These are phyloP conservation scores for Candida boleticola DNA, from an alignment of 805 yeast species.

Conservation along the genomic window DNA sequence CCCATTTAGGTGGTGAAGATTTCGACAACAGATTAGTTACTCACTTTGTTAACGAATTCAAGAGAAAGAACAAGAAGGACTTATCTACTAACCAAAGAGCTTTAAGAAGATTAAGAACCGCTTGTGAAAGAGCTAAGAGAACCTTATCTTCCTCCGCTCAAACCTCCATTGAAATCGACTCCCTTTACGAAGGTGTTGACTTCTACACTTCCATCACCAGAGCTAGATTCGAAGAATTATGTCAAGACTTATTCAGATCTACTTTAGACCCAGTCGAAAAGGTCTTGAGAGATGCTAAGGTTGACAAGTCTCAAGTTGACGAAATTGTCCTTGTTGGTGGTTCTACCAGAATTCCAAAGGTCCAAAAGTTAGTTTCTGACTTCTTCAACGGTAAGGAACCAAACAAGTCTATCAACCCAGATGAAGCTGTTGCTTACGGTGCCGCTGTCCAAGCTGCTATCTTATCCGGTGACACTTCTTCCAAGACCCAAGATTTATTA, in stretches of 20 bases:
- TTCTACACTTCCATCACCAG: conserved; percentile 95
- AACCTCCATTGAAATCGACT: conserved; percentile 93
- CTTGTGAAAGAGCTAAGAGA: conserved; percentile 99
- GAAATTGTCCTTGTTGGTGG: conserved; percentile 97
- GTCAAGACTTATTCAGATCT: conserved; percentile 91
- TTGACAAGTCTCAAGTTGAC: conserved; percentile 85
- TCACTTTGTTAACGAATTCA: conserved; percentile 92
- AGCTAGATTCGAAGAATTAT: conserved; percentile 96
- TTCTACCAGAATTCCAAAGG: conserved; percentile 97
- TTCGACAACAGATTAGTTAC: conserved; percentile 94
- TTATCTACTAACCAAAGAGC: conserved; percentile 93
- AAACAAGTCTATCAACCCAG: conserved; percentile 95
- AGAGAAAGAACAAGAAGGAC: conserved; percentile 97
- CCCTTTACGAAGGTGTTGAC: conserved; percentile 91
- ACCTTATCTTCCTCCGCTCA: conserved; percentile 94
- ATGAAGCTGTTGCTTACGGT: conserved; percentile 99
- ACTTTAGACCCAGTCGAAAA: conserved; percentile 94
- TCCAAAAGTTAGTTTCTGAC: conserved; percentile 92
- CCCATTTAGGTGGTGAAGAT: conserved; percentile 89
- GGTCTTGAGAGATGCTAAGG: conserved; percentile 86
- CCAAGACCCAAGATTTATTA: conserved; percentile 93
- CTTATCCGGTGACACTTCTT: conserved; percentile 91
- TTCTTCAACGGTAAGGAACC: conserved; percentile 98
- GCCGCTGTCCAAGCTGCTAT: conserved; percentile 99
- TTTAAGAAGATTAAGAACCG: conserved; percentile 96